A percentile compares a stretch with the other conserved stretches of the same genome.
Evolutionary conservation across 441 rosid genomes (phyloP).

Genomic region (Kokia cookei): DNA sequence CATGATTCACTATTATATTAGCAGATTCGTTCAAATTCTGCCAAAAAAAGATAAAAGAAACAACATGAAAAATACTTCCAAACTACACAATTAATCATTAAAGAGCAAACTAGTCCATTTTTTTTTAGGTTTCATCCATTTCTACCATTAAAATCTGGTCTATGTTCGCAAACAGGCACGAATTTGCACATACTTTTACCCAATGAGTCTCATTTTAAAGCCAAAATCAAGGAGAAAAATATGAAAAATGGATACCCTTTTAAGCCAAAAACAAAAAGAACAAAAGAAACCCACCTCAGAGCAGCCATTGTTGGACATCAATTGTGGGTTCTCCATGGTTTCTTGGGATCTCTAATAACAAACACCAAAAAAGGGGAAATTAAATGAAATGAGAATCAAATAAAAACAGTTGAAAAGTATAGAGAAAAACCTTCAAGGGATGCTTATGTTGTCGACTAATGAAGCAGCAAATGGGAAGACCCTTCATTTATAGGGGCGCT

Average conservation of each 20-base stretch:
- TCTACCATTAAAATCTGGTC: too few species aligned
- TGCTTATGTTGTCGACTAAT: constrained; percentile 19
- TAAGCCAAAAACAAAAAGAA: neutral
- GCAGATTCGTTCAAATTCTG: constrained; percentile 30
- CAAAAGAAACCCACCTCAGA: constrained; percentile 24
- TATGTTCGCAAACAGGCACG: too few species aligned
- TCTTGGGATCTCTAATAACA: constrained; percentile 36
- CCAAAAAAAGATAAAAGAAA: neutral
- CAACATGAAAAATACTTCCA: neutral
- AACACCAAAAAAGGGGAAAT: neutral
- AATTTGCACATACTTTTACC: too few species aligned
- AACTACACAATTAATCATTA: neutral
- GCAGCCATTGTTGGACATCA: constrained; percentile 21
- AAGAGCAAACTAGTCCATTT: too few species aligned
- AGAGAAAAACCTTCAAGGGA: constrained; percentile 16
- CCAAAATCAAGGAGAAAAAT: too few species aligned
- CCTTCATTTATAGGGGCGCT: constrained; percentile 35
- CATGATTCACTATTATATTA: constrained; percentile 59
- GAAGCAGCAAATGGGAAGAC: constrained; percentile 34
- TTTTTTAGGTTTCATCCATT: too few species aligned
- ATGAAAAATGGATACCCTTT: neutral
- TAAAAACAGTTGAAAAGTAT: neutral
- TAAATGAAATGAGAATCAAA: neutral
- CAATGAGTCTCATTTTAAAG: too few species aligned
- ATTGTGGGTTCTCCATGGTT: constrained; percentile 37